Base-by-base conservation (phyloP, 1,284 basidiomycete genomes). In the Ustilago nuda region DNA sequence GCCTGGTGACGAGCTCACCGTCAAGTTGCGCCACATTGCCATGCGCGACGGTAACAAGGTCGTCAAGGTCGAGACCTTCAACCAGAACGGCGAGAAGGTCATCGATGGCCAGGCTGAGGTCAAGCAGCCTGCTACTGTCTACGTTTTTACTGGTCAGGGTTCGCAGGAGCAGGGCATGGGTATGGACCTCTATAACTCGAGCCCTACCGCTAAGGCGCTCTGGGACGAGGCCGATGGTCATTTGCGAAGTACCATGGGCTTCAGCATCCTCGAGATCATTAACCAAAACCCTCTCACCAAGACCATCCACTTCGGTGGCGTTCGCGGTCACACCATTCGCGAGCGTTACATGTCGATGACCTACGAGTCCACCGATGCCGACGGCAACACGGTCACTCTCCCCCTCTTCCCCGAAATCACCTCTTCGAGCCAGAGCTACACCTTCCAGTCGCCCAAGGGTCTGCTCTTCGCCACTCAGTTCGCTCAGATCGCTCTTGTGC, bases 291-390 rank as follows among this genome's bases (percentile, higher is more conserved):
- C 82, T 6, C 67, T 78, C 56, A 73, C 68, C 62, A 82, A 98
- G 89, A 98, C 95, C 0, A 92, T 99, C 79, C 96, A 99, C 87
- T 99, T 99, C 81, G 97, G 97, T 89, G 96, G 96, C 87, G 93
- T 98, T 88, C 98, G 97, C 87, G 96, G 96, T 51, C 95, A 98
- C 86, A 94, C 92, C 6, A 98, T 98, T 80, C 93, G 96, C 57
- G 93, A 96, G 85, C 92, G 97, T 46, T 99, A 98, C 89, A 98
- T 98, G 94, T 94, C 95, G 82, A 97, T 99, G 92, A 92, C 93
- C 11, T 98, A 98, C 88, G 95, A 98, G 62, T 72, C 78, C 59
- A 75, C 94, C 89, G 95, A 97, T 88, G 94, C 94, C 87, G 93
- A 94, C 82, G 95, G 96, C 74, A 92, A 93, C 83, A 91, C 72